A percentile compares a stretch with the other conserved stretches of the same genome.
Evolutionary conservation across 768 basidiomycete genomes (phyloP).

Genomic region (Artomyces pyxidatus): DNA sequence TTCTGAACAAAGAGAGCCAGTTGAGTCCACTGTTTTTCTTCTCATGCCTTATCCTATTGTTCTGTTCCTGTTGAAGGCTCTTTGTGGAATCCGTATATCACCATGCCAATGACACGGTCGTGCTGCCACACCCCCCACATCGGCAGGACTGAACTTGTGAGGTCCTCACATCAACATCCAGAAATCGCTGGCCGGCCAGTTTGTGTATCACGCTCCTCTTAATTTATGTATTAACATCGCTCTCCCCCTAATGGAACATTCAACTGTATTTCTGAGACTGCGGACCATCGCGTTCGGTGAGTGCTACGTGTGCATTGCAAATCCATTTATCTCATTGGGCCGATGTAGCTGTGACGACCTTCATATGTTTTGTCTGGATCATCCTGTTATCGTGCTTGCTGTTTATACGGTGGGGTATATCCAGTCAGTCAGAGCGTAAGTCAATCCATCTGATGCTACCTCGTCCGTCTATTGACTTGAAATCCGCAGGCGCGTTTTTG

Average conservation of each 20-base stretch:
- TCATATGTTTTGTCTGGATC: conserved; percentile 42
- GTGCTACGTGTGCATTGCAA: conserved; percentile 1
- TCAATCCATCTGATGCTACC: not conserved
- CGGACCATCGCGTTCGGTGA: conserved; percentile 20
- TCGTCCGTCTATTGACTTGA: not conserved
- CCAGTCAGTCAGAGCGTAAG: conserved; percentile 40
- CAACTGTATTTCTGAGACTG: conserved; percentile 18
- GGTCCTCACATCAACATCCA: no score
- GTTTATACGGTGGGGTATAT: conserved; percentile 38
- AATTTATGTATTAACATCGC: not conserved
- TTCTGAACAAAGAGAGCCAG: no score
- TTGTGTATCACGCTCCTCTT: no score
- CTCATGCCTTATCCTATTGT: no score
- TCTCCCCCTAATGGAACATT: conserved; percentile 15
- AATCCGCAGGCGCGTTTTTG: conserved; percentile 35
- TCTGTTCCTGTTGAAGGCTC: no score
- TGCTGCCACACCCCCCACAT: no score
- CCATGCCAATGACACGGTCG: no score
- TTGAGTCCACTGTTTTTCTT: no score
- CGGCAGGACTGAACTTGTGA: no score
- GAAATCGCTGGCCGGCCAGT: no score
- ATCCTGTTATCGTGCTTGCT: conserved; percentile 37
- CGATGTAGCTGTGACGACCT: conserved; percentile 32
- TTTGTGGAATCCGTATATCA: no score
- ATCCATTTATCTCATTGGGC: conserved; percentile 1